Percentiles rank a stretch among this genome's conserved stretches.
phyloP scores from a whole-genome alignment of 805 yeast genomes.

The Pachysolen tannophilus region DNA sequence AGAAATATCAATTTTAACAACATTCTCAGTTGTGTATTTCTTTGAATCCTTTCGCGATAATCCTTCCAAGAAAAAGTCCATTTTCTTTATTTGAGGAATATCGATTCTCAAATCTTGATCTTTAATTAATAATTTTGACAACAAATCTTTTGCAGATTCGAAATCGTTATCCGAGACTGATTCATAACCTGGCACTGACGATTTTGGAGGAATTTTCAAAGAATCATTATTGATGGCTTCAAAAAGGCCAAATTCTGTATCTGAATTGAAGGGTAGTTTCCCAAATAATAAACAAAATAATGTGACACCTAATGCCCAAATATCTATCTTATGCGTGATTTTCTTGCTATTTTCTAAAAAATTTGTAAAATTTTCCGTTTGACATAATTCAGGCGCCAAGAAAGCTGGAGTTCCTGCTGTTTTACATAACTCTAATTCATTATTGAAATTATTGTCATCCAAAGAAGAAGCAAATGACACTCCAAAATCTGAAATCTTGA shows the following conservation, averaged over 20 bases:
- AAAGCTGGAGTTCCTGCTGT: constrained; percentile 98
- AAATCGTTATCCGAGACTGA: constrained; percentile 17
- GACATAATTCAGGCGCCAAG: constrained; percentile 89
- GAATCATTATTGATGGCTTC: constrained; percentile 65
- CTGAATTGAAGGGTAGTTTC: constrained; percentile 80
- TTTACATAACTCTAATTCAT: constrained; percentile 81
- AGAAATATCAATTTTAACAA: constrained; percentile 46
- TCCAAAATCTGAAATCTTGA: constrained; percentile 95
- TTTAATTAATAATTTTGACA: constrained; percentile 56
- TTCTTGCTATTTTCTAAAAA: constrained; percentile 28
- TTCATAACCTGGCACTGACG: constrained; percentile 1
- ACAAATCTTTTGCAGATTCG: constrained; percentile 46
- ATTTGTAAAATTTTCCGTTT: constrained; percentile 35
- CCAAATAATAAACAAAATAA: constrained; percentile 85
- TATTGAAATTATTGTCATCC: constrained; percentile 26
- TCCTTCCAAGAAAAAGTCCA: constrained; percentile 48
- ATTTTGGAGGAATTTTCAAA: constrained; percentile 45
- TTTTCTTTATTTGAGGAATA: constrained; percentile 64
- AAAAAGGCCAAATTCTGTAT: constrained; percentile 78
- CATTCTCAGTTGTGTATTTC: constrained; percentile 16
- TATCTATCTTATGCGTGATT: constrained; percentile 79
- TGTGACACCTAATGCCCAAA: constrained; percentile 97
- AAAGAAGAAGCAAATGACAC: constrained; percentile 65
- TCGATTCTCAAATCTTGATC: constrained; percentile 63
- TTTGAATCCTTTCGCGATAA: constrained; percentile 18